Evolutionary conservation across 495 filamentous ascomycete genomes (phyloP).

Genomic region (Chaetomium tenue): DNA sequence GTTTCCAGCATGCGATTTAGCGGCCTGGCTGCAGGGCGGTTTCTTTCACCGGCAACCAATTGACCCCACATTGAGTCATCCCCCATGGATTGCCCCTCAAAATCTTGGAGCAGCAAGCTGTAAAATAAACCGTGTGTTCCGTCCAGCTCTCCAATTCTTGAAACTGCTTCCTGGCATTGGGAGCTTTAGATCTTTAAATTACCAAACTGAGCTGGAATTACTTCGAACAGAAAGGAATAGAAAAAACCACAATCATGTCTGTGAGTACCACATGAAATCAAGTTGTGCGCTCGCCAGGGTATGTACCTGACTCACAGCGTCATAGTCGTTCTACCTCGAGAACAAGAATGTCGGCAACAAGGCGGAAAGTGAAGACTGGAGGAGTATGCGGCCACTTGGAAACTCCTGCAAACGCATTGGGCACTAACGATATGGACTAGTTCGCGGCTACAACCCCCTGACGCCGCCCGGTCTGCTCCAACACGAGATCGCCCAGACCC

Average conservation of each 20-base stretch:
- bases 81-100: slow-evolving; percentile 25
- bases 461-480: slow-evolving; percentile 93
- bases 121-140: slow-evolving; percentile 12
- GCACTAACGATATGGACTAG: slow-evolving; percentile 45
- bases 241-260: slow-evolving; percentile 27
- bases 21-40: background rate
- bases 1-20: background rate
- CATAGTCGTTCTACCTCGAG: slow-evolving; percentile 66
- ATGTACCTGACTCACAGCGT: slow-evolving; percentile 8
- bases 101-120: background rate
- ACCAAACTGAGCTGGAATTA: background rate
- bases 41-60: slow-evolving; percentile 1
- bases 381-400: slow-evolving; percentile 58
- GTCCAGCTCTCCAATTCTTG: background rate
- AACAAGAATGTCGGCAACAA: slow-evolving; percentile 88
- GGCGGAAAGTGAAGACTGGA: slow-evolving; percentile 79
- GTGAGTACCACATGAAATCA: slow-evolving; percentile 22
- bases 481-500: slow-evolving; percentile 83
- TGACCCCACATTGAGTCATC: slow-evolving; percentile 32
- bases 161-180: too few relatives aligned
- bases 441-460: slow-evolving; percentile 88
- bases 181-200: background rate
- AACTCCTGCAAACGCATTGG: background rate
- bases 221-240: background rate
- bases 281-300: background rate